Evolutionary conservation across 768 basidiomycete genomes (phyloP), one percentile per base, ranked within the genome.

Genomic region (Russula sp.): DNA sequence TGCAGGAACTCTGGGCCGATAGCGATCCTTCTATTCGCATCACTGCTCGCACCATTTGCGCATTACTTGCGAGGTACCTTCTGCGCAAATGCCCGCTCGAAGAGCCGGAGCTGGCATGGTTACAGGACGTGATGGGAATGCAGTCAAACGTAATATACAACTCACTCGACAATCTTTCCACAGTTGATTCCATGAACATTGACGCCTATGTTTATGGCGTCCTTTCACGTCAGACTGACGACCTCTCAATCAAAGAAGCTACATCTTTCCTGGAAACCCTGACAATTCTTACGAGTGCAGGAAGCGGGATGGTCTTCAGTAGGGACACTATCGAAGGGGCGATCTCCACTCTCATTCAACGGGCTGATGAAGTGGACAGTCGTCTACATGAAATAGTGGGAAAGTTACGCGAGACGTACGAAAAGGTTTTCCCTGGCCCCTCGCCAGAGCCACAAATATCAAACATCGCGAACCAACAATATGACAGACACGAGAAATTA

Each of bases 371-470:
- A 20, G 39, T 35, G 16, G 35, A 61, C 16, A n/a, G 32, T 69
- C 77, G 52, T 68, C 72, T 22, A 69, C 72, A 50, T 70, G 70
- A 65, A 68, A 71, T 43, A 35, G 22, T 35, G 9, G 60, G 14
- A 38, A 34, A 48, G 42, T 20, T 61, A 41, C 39, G 47, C 13
- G 35, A n/a, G 32, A 49, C 49, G 14, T 55, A 20, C 16, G 52
- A 53, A 34, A 38, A 14, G 5, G 46, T 16, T 32, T 54, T 38
- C 52, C 14, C 38, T 13, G 20, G n/a, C 16, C 25, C n/a, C 13
- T 14, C 52, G 7, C 18, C 46, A 22, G 20, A 20, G 7, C 20
- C n/a, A 34, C 45, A 18, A 32, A 14, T 18, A 20, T 39, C 43
- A 8, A 29, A 8, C 20, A 20, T 36, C 18, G 13, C 49, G 16